phyloP scores from a whole-genome alignment of 1,284 basidiomycete species.

The Fomitopsis schrenkii region DNA sequence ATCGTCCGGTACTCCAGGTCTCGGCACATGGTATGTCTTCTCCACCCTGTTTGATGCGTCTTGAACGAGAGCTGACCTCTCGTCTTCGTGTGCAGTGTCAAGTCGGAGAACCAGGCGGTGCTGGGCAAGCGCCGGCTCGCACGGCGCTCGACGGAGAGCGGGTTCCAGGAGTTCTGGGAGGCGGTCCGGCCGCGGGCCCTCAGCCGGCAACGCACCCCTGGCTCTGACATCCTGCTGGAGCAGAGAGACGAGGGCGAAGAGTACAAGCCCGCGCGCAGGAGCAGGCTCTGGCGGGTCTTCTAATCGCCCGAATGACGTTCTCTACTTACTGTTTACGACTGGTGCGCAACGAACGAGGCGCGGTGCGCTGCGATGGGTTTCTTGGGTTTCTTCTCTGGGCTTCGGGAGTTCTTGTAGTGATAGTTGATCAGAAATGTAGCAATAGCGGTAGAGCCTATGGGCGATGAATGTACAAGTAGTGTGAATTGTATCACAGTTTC shows the following conservation, averaged over 20 bases:
- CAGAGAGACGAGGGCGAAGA: neutral
- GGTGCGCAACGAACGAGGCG: neutral
- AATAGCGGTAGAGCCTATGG: neutral
- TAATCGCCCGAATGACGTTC: neutral
- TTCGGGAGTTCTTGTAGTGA: neutral
- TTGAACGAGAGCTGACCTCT: neutral
- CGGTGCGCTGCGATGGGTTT: neutral
- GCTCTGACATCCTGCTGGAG: neutral
- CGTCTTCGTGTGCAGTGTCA: neutral
- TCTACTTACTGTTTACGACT: neutral
- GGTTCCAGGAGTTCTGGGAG: neutral
- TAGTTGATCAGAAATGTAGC: neutral
- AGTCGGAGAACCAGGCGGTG: neutral
- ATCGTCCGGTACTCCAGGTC: neutral
- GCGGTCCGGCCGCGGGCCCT: neutral
- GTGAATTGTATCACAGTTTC: neutral
- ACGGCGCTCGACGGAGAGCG: neutral
- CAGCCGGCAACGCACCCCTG: neutral
- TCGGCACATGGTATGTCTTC: neutral
- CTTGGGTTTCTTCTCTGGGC: neutral
- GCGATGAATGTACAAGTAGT: neutral
- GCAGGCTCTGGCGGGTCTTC: slow-evolving; percentile 5
- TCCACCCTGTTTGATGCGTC: too few relatives aligned
- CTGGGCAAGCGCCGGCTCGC: neutral
- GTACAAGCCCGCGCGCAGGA: neutral